phyloP scores from a whole-genome alignment of 2,329 filamentous ascomycete genomes.

The Parastagonospora nodorum region DNA sequence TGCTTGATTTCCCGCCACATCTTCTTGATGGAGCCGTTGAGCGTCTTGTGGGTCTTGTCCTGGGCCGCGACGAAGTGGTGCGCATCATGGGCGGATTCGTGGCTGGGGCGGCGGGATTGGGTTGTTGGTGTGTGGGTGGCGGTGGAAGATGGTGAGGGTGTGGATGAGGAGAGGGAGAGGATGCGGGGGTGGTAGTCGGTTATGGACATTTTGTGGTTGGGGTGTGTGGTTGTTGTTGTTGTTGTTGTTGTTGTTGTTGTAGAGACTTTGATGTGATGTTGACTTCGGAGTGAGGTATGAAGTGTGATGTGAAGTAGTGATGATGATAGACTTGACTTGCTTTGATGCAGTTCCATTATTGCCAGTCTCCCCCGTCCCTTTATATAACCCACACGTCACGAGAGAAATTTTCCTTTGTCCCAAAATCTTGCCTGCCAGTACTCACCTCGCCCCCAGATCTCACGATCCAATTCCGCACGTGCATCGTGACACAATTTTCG shows the following conservation, averaged over 20 bases:
- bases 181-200: slow-evolving; percentile 28
- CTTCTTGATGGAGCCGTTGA: slow-evolving; percentile 32
- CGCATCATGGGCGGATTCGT: slow-evolving; percentile 27
- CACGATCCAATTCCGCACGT: slow-evolving; percentile 15
- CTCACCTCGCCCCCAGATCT: neutral
- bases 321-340: slow-evolving; percentile 5
- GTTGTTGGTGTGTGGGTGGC: slow-evolving; percentile 11
- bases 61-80: slow-evolving; percentile 27
- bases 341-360: neutral
- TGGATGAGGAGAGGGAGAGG: slow-evolving; percentile 18
- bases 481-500: slow-evolving; percentile 17
- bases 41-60: slow-evolving; percentile 19
- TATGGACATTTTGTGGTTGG: slow-evolving; percentile 23
- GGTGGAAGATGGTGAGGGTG: slow-evolving; percentile 6
- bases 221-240: neutral
- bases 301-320: slow-evolving; percentile 3
- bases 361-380: slow-evolving; percentile 7
- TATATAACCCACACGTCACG: slow-evolving; percentile 10
- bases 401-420: slow-evolving; percentile 6
- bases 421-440: neutral
- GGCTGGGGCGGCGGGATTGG: slow-evolving; percentile 20
- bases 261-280: slow-evolving; percentile 2
- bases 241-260: neutral
- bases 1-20: slow-evolving; percentile 37
- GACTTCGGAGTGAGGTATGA: neutral